phyloP scores from a whole-genome alignment of 179 eudicot species.

The Corrigiola litoralis region DNA sequence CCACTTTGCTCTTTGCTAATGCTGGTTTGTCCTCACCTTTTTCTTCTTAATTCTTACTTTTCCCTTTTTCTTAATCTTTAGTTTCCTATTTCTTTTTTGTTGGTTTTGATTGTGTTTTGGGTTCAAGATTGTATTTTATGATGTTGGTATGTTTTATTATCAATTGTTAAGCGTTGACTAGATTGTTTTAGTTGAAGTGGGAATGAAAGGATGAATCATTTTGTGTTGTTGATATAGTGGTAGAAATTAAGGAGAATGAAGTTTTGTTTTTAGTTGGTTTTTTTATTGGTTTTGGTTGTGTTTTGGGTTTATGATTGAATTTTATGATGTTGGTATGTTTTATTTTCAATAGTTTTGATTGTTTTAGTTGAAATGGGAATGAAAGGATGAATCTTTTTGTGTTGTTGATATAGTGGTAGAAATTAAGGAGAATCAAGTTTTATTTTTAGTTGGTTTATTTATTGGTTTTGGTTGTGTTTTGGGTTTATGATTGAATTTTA shows the following conservation, averaged over 20 bases:
- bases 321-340: not conserved
- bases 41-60: too few relatives aligned
- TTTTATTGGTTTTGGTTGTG: not conserved
- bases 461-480: not conserved
- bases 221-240: not conserved
- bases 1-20: constrained; percentile 91
- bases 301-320: not conserved
- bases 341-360: too few relatives aligned
- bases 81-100: not conserved
- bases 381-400: too few relatives aligned
- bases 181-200: not conserved
- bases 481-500: not conserved
- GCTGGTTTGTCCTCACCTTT: constrained; percentile 74
- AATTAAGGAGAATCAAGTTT: too few relatives aligned
- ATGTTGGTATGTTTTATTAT: not conserved
- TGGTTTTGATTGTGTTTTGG: not conserved
- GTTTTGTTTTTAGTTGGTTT: not conserved
- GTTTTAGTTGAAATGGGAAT: too few relatives aligned
- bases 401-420: too few relatives aligned
- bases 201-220: not conserved
- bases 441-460: not conserved
- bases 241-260: too few relatives aligned
- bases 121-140: not conserved
- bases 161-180: not conserved
- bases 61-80: not conserved